phyloP scores from a whole-genome alignment of 179 eudicot genomes.

The Actinidia arguta region DNA sequence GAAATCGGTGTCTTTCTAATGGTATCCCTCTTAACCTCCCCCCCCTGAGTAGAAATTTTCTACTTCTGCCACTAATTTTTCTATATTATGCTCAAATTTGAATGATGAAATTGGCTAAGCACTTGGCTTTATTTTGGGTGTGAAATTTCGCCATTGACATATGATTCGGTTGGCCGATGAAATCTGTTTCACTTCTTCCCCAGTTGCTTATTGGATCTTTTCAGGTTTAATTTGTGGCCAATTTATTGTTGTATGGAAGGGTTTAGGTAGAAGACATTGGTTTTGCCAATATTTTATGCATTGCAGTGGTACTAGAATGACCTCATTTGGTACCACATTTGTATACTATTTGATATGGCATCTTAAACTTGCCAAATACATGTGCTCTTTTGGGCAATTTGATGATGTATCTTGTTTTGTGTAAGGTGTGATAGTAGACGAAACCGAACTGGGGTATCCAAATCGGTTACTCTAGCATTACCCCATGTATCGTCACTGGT shows the following conservation, averaged over 20 bases:
- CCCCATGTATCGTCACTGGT: no score
- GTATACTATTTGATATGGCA: no score
- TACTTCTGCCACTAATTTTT: not conserved
- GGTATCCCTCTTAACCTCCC: no score
- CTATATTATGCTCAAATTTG: not conserved
- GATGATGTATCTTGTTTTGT: no score
- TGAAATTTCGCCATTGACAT: not conserved
- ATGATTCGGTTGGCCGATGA: not conserved
- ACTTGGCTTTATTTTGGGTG: not conserved
- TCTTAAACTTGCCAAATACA: no score
- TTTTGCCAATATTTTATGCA: not conserved
- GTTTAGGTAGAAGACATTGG: not conserved
- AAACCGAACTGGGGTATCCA: no score
- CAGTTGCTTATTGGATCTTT: not conserved
- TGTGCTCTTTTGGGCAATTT: no score
- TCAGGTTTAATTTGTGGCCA: not conserved
- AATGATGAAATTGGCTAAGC: not conserved
- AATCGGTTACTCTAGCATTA: no score
- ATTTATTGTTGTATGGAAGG: not conserved
- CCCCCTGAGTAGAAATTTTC: not conserved
- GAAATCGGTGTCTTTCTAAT: not conserved
- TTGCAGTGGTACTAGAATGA: no score
- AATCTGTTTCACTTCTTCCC: not conserved
- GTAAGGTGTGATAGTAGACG: no score
- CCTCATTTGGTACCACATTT: no score